Evolutionary conservation across 176 grass and related monocot genomes (phyloP), one percentile per base, ranked within the genome.

Genomic region (Metroxylon sagu): DNA sequence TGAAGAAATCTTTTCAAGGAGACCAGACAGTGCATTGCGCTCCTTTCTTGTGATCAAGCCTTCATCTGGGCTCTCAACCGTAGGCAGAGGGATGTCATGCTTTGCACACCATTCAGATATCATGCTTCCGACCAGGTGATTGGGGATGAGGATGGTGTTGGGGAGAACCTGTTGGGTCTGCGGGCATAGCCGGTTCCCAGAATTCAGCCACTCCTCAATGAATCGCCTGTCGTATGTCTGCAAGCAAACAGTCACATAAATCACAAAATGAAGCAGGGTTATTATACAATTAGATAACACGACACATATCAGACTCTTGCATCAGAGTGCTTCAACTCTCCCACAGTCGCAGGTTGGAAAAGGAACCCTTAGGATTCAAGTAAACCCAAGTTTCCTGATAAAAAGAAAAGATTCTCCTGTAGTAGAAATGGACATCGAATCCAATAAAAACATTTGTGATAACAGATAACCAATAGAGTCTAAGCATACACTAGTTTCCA

Each of bases 1-100:
- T 3, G 69, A 85, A 16, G 85, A 83, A 55, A 89, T 86, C 57
- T 81, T 86, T 48, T 73, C 62, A 14, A 95, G 74, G 65, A 95
- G 69, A 77, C 59, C 39, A 68, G 62, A 66, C 67, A 86, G 85
- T 50, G 73, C 65, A 57, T 60, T 76, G 26, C 76, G 77, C 27
- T 89, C 83, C 69, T 82, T 83, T 53, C 66, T 74, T 18, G 60
- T 86, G 65, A 58, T 52, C 59, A 76, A 28, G 16, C 64, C 71
- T 66, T 25, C 23, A 56, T 1, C 23, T 56, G 2, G 19, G 3
- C 19, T 56, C 53, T 56, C 23, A 19, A 3, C n/a, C 16, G 4
- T 18, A 19, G 18, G 53, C 23, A 56, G 7, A 56, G 23, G 23
- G 53, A 56, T 14, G 8, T 43, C 35, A 10, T 43, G 35, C 35